Percentiles rank a stretch among this genome's conserved stretches.
Evolutionary conservation across 2,329 filamentous ascomycete genomes (phyloP).

Genomic region (Fusarium luffae): DNA sequence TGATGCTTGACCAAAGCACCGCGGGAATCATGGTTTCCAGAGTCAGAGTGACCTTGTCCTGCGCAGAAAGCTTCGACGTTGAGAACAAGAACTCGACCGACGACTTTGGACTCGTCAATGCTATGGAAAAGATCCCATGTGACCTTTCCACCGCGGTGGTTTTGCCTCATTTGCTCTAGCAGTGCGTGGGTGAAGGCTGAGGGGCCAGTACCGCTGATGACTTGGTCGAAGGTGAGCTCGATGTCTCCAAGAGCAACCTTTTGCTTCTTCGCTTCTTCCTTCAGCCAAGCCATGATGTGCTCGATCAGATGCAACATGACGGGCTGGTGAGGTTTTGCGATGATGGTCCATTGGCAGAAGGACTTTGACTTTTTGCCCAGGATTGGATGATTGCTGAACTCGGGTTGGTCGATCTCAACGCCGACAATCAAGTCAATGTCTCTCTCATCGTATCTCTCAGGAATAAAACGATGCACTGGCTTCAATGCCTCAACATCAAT

Average conservation of each 20-base stretch:
- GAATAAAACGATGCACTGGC: constrained; percentile 52
- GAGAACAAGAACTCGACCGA: constrained; percentile 72
- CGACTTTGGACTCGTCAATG: constrained; percentile 71
- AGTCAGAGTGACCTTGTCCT: constrained; percentile 78
- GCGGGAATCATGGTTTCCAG: constrained; percentile 74
- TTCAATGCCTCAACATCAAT: constrained; percentile 53
- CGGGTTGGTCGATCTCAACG: constrained; percentile 76
- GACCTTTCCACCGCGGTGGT: constrained; percentile 53
- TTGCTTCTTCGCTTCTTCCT: constrained; percentile 68
- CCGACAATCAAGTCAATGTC: constrained; percentile 78
- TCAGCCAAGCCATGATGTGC: constrained; percentile 74
- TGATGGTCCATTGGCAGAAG: constrained; percentile 82
- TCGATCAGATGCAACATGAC: constrained; percentile 77
- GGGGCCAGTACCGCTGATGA: constrained; percentile 78
- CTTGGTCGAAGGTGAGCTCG: constrained; percentile 76
- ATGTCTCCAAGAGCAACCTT: constrained; percentile 68
- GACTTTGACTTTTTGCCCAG: constrained; percentile 75
- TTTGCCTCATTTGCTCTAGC: constrained; percentile 69
- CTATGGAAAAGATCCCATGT: constrained; percentile 75
- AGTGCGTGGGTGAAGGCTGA: constrained; percentile 76
- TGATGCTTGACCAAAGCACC: constrained; percentile 77
- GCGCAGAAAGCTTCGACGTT: constrained; percentile 79
- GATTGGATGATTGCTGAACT: constrained; percentile 71
- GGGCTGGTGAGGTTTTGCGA: constrained; percentile 73
- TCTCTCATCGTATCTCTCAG: constrained; percentile 67